Conservation (phyloP, 225 moss, liverwort and hornwort species). For the Sphagnum contortum region DNA sequence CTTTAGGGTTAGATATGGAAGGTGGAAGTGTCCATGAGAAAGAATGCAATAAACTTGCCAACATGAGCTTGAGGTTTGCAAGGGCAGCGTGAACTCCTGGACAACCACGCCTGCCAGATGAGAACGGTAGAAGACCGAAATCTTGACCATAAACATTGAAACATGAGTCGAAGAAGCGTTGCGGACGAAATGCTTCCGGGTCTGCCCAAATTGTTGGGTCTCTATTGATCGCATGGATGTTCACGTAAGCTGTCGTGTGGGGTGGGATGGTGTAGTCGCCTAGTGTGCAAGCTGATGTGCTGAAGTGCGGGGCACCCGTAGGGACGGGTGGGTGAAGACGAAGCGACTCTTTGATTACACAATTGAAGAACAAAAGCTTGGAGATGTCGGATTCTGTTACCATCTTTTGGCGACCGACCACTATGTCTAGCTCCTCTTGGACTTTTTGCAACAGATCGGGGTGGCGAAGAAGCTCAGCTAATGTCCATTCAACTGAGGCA, state of each 20-base stretch:
- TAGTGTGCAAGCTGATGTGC: slow-evolving; percentile 24
- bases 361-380: slow-evolving; percentile 51
- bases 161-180: slow-evolving; percentile 29
- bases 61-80: slow-evolving; percentile 43
- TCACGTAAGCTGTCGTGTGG: slow-evolving; percentile 51
- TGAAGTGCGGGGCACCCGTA: slow-evolving; percentile 62
- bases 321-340: slow-evolving; percentile 71
- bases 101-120: slow-evolving; percentile 64
- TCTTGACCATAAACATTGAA: slow-evolving; percentile 35
- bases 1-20: slow-evolving; percentile 5
- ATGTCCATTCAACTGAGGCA: slow-evolving; percentile 59
- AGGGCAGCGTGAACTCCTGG: slow-evolving; percentile 49
- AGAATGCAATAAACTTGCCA: slow-evolving; percentile 52
- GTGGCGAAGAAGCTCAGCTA: slow-evolving; percentile 67
- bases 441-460: slow-evolving; percentile 32
- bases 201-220: slow-evolving; percentile 48
- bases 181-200: slow-evolving; percentile 42
- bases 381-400: slow-evolving; percentile 37
- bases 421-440: slow-evolving; percentile 54
- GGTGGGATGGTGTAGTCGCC: slow-evolving; percentile 50
- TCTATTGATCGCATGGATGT: slow-evolving; percentile 54
- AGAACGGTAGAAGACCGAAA: slow-evolving; percentile 61
- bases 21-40: slow-evolving; percentile 37
- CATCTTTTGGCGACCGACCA: slow-evolving; percentile 38
- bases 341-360: slow-evolving; percentile 57